Evolutionary conservation across 2,329 filamentous ascomycete species (phyloP), one percentile per base, ranked within the genome.

Genomic region (Exophiala mesophila): DNA sequence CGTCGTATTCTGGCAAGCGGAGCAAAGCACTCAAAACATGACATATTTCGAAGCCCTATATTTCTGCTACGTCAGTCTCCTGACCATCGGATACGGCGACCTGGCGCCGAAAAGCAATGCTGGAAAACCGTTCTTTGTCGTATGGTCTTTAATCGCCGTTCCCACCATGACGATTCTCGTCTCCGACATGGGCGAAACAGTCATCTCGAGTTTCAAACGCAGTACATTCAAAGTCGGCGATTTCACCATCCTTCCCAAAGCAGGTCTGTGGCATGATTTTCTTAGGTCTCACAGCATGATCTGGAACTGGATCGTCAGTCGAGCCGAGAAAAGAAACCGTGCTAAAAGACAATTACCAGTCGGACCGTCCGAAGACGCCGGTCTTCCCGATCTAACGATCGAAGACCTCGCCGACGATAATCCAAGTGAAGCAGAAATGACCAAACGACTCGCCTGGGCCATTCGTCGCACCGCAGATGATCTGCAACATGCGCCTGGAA

Each of bases 31-130:
- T 0, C 76, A 78, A 52, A 54, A 58, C 2, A 65, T 88, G 78
- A 72, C 66, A 1, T 96, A 94, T 58, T 95, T 90, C 54, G 71
- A 88, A 43, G 77, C 81, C 0, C 72, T 96, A 31, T 95, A 95
- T 64, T 94, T 95, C 59, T 81, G 82, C 53, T 96, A 92, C 61
- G 80, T 88, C 23, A 83, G 82, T 2, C 75, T 95, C 17, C 72
- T 88, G 2, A 95, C 89, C 0, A 85, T 95, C 26, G 89, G 89
- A 1, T 95, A 94, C 55, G 89, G 89, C 3, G 88, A 94, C 52
- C 63, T 83, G 4, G 79, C 81, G 1, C 88, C 88, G 0, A 70
- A 80, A n/a, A 85, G 82, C 2, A 89, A 88, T 50, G 75, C 81
- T 0, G 87, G 85, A 1, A 82, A 85, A 41, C 79, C 85, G 0